A percentile compares a stretch with the other conserved stretches of the same genome.
phyloP scores from a whole-genome alignment of 2,329 filamentous ascomycete species.

The Clathrospora elynae region DNA sequence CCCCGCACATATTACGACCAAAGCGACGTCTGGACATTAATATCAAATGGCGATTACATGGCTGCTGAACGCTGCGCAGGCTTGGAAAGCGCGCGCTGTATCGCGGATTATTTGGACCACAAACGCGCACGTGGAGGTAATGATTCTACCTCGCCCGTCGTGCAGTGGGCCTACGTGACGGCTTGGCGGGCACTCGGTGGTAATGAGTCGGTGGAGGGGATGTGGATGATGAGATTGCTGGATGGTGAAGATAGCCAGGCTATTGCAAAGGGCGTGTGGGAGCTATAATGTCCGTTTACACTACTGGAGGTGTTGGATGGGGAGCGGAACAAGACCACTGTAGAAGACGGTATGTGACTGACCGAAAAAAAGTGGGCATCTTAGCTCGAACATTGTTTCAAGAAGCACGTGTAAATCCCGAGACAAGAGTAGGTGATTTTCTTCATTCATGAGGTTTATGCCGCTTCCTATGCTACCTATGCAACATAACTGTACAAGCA shows the following conservation, averaged over 20 bases:
- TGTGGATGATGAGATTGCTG: constrained; percentile 14
- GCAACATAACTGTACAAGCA: no score
- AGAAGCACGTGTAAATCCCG: no score
- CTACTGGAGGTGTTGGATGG: no score
- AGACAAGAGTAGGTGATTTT: no score
- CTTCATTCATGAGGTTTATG: no score
- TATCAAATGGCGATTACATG: constrained; percentile 14
- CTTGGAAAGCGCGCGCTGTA: constrained; percentile 27
- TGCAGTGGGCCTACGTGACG: constrained; percentile 31
- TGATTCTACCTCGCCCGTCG: constrained; percentile 19
- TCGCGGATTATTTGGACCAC: constrained; percentile 24
- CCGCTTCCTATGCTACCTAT: no score
- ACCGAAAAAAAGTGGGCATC: no score
- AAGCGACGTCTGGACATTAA: no score
- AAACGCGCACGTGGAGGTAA: constrained; percentile 9
- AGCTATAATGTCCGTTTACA: not conserved
- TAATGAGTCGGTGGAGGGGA: constrained; percentile 20
- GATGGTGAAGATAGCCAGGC: constrained; percentile 2
- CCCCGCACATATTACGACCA: no score
- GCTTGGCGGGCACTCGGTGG: constrained; percentile 23
- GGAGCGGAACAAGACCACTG: no score
- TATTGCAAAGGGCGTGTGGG: constrained; percentile 9
- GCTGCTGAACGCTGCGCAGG: constrained; percentile 18
- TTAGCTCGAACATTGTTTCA: no score
- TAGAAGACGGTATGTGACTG: no score